Conservation (phyloP, 192 early-diverging fungal genomes). For the Geranomyces michiganensis region DNA sequence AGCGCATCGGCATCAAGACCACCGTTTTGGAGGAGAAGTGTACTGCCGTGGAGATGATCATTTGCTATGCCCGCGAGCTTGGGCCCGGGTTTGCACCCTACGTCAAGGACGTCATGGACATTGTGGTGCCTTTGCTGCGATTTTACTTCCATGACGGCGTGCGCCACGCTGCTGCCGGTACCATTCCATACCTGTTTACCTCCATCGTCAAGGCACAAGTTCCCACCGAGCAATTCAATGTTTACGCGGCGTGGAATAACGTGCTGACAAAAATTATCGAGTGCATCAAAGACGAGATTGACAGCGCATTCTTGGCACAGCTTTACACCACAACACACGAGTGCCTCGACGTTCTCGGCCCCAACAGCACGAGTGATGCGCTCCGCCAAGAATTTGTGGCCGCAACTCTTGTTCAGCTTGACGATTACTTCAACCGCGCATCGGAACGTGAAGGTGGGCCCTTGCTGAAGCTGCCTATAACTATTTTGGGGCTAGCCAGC, state of each 20-base stretch:
- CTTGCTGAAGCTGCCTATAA: neutral
- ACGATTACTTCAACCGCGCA: slow-evolving; percentile 76
- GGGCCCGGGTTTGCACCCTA: slow-evolving; percentile 87
- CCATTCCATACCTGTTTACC: slow-evolving; percentile 80
- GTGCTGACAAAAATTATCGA: slow-evolving; percentile 79
- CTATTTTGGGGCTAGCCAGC: neutral
- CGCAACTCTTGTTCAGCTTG: slow-evolving; percentile 69
- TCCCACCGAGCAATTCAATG: slow-evolving; percentile 30
- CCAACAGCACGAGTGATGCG: slow-evolving; percentile 62
- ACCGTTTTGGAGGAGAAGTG: slow-evolving; percentile 96
- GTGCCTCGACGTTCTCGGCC: slow-evolving; percentile 67
- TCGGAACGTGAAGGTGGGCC: slow-evolving; percentile 66
- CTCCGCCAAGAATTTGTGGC: slow-evolving; percentile 74
- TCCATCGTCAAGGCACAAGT: slow-evolving; percentile 44
- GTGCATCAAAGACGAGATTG: slow-evolving; percentile 77
- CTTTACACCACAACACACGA: slow-evolving; percentile 74
- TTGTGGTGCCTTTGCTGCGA: slow-evolving; percentile 85
- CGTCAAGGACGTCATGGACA: slow-evolving; percentile 79
- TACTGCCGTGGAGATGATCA: slow-evolving; percentile 97
- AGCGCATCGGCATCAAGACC: slow-evolving; percentile 94
- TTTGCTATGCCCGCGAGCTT: slow-evolving; percentile 91
- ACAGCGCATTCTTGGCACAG: slow-evolving; percentile 76
- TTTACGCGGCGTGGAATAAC: slow-evolving; percentile 71
- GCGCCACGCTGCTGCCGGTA: slow-evolving; percentile 78
- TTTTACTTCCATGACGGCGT: slow-evolving; percentile 99